phyloP scores from a whole-genome alignment of 1,284 basidiomycete species.

The Cutaneotrichosporon dermatis region DNA sequence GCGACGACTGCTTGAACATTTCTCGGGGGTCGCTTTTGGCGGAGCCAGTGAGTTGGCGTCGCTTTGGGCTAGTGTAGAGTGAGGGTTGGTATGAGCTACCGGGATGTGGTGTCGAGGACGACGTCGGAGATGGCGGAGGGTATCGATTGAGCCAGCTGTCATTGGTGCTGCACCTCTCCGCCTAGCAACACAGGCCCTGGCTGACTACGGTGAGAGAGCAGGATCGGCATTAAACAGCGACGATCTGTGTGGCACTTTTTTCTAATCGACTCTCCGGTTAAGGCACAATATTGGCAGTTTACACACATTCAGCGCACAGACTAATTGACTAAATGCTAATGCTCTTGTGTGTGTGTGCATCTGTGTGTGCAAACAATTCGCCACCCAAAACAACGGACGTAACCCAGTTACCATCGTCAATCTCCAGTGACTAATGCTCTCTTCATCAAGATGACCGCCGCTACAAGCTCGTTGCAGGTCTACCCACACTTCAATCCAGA shows the following conservation, averaged over 20 bases:
- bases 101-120: not conserved
- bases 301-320: too few species aligned
- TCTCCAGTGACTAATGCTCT: slow-evolving; percentile 1
- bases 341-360: too few species aligned
- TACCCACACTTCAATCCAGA: slow-evolving; percentile 53
- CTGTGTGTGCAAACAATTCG: not conserved
- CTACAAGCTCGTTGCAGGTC: slow-evolving; percentile 23
- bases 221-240: too few species aligned
- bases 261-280: too few species aligned
- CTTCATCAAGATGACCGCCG: not conserved
- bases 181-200: too few species aligned
- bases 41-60: slow-evolving; percentile 1
- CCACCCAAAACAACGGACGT: slow-evolving; percentile 1
- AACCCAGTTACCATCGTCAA: slow-evolving; percentile 3
- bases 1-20: slow-evolving; percentile 11
- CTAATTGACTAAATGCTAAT: too few species aligned
- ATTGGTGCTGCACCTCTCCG: not conserved
- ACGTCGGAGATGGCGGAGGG: slow-evolving; percentile 2
- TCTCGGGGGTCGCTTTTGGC: not conserved
- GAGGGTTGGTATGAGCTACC: not conserved
- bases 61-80: not conserved
- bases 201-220: not conserved
- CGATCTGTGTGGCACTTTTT: too few species aligned
- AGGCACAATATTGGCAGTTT: too few species aligned
- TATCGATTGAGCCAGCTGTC: not conserved